Conservation (phyloP, 345 rosid genomes). For the Bruguiera parviflora region DNA sequence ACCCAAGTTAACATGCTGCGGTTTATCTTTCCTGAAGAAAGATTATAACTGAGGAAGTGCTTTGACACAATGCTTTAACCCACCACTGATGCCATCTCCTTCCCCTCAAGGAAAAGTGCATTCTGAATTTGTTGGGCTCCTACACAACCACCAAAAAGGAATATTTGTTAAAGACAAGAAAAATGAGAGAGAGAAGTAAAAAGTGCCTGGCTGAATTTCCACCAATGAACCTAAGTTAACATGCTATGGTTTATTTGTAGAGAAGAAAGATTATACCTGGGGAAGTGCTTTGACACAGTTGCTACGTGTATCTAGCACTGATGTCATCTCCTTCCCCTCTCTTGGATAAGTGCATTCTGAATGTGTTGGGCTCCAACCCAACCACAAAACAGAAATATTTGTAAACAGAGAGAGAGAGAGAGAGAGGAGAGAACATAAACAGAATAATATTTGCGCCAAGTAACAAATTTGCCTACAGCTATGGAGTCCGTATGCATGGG, state of each 20-base stretch:
- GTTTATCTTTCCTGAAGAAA: too few species aligned
- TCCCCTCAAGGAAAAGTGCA: too few species aligned
- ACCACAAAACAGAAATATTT: background rate
- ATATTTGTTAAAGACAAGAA: too few species aligned
- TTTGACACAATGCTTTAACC: too few species aligned
- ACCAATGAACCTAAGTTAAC: background rate
- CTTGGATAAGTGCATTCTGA: constrained; percentile 84
- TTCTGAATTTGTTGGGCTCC: too few species aligned
- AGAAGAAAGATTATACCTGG: constrained; percentile 49
- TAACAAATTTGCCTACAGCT: too few species aligned
- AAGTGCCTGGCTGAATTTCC: background rate
- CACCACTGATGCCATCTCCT: too few species aligned
- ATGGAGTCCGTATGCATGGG: too few species aligned
- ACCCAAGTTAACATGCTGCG: too few species aligned
- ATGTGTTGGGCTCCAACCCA: constrained; percentile 11
- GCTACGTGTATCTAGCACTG: constrained; percentile 83
- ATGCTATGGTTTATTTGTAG: background rate
- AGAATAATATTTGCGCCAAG: background rate
- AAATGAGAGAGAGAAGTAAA: background rate
- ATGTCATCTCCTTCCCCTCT: constrained; percentile 95
- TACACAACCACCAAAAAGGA: too few species aligned
- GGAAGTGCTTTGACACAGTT: constrained; percentile 97
- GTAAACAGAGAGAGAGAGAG: background rate
- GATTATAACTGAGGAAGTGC: too few species aligned
- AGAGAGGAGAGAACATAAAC: too few species aligned